Evolutionary conservation across 177 flowering plant species (phyloP).

Genomic region (Vitis hybrid): DNA sequence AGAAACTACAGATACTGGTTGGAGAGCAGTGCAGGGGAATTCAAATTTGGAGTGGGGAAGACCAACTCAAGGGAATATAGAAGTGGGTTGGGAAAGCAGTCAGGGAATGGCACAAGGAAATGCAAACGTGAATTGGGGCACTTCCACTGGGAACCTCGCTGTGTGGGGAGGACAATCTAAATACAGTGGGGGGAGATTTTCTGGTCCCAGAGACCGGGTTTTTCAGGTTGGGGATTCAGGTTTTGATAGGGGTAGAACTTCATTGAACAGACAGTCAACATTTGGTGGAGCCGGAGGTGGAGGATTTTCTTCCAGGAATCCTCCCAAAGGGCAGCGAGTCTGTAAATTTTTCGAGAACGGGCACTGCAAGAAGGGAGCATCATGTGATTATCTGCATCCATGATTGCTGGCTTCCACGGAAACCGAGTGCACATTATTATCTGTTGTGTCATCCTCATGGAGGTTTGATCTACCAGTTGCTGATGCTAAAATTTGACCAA

Average conservation of each 20-base stretch:
- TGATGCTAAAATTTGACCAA: too few species aligned
- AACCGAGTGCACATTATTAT: constrained; percentile 13
- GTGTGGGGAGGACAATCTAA: constrained; percentile 30
- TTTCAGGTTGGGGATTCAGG: constrained; percentile 26
- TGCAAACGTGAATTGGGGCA: constrained; percentile 18
- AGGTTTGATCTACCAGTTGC: not conserved
- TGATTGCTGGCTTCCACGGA: constrained; percentile 13
- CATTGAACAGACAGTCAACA: constrained; percentile 36
- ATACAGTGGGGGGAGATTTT: constrained; percentile 25
- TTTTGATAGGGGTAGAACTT: constrained; percentile 29
- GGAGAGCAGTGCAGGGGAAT: constrained; percentile 24
- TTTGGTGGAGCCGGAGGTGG: constrained; percentile 22
- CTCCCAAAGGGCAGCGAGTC: constrained; percentile 40
- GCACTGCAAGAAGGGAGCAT: constrained; percentile 45
- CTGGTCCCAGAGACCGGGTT: constrained; percentile 36
- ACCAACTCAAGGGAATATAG: constrained; percentile 26
- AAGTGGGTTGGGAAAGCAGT: constrained; percentile 28
- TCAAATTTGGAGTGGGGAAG: constrained; percentile 35
- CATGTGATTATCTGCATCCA: constrained; percentile 41
- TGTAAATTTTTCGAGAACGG: constrained; percentile 51
- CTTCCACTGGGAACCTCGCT: constrained; percentile 16
- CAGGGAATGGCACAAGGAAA: constrained; percentile 21
- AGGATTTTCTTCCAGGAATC: constrained; percentile 23
- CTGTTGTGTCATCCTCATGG: constrained; percentile 13
- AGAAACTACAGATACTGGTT: constrained; percentile 18